Conservation (phyloP, 2,329 filamentous ascomycete genomes). For the Aspergillus sp. region DNA sequence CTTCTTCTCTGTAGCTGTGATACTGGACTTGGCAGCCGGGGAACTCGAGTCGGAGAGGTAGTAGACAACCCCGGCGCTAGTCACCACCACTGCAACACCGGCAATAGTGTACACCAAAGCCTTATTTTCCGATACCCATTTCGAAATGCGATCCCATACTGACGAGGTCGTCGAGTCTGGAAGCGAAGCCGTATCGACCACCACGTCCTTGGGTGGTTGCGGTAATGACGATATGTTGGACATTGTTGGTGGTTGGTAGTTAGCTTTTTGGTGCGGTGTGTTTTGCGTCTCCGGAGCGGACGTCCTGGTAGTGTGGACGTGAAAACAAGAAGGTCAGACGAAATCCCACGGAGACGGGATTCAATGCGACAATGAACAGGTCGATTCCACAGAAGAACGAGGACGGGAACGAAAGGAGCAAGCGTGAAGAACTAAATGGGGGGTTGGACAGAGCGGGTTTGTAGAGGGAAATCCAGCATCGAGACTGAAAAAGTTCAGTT, state of each 20-base stretch:
- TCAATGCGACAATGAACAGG: slow-evolving; percentile 11
- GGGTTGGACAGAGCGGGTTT: too few relatives aligned
- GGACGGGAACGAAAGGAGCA: slow-evolving; percentile 5
- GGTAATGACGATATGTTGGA: slow-evolving; percentile 32
- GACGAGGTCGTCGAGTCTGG: slow-evolving; percentile 51
- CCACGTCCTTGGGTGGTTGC: slow-evolving; percentile 29
- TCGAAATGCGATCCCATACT: slow-evolving; percentile 81
- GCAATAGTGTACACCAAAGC: slow-evolving; percentile 92
- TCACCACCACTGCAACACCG: slow-evolving; percentile 84
- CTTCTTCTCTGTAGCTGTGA: slow-evolving; percentile 44
- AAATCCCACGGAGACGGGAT: slow-evolving; percentile 11
- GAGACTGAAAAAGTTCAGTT: slow-evolving; percentile 24
- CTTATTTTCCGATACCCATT: slow-evolving; percentile 94
- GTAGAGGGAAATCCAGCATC: too few relatives aligned
- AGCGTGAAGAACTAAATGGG: too few relatives aligned
- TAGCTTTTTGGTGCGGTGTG: neutral
- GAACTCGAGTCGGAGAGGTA: slow-evolving; percentile 59
- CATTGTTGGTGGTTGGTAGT: slow-evolving; percentile 23
- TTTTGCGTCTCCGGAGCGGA: neutral
- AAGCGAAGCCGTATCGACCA: slow-evolving; percentile 33
- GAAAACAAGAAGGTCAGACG: neutral
- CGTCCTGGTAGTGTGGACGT: slow-evolving; percentile 5
- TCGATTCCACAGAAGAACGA: slow-evolving; percentile 21
- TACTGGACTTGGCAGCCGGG: slow-evolving; percentile 26
- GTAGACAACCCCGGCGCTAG: slow-evolving; percentile 85